phyloP scores from a whole-genome alignment of 257 asterid species.

The Rauvolfia tetraphylla region DNA sequence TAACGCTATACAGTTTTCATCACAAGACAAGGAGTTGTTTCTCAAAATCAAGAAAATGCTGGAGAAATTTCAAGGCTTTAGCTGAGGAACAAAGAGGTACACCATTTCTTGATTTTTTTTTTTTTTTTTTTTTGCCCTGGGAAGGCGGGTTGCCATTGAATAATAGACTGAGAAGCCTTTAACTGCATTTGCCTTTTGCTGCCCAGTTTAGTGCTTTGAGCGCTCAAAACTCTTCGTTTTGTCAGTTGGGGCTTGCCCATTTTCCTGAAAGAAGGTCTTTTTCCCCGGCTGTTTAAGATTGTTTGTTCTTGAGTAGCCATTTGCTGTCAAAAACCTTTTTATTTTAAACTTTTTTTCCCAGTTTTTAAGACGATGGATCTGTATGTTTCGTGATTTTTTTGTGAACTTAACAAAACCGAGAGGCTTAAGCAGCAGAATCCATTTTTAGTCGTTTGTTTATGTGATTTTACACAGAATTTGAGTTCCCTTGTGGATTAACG shows the following conservation, averaged over 20 bases:
- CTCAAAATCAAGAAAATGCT: conserved; percentile 13
- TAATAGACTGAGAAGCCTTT: background rate
- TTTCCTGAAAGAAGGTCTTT: background rate
- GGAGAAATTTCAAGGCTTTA: conserved; percentile 8
- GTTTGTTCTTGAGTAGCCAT: background rate
- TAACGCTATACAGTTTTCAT: background rate
- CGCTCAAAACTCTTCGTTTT: background rate
- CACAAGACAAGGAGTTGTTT: background rate
- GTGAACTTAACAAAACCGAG: background rate
- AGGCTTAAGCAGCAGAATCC: background rate
- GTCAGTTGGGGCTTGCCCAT: background rate
- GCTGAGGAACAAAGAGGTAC: conserved; percentile 8
- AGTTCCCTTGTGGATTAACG: background rate
- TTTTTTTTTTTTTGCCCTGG: background rate
- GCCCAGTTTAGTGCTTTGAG: background rate
- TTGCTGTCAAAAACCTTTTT: background rate
- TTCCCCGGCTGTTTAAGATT: background rate
- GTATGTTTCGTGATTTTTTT: background rate
- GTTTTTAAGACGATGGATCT: background rate
- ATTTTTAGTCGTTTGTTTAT: background rate
- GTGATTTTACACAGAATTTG: background rate
- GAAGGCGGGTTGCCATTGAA: background rate
- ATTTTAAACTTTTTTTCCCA: background rate
- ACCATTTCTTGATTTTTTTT: background rate
- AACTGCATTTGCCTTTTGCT: background rate